These are phyloP conservation scores for Thelonectria rubi DNA, from an alignment of 2,329 filamentous ascomycete genomes.

Conservation along the genomic window DNA sequence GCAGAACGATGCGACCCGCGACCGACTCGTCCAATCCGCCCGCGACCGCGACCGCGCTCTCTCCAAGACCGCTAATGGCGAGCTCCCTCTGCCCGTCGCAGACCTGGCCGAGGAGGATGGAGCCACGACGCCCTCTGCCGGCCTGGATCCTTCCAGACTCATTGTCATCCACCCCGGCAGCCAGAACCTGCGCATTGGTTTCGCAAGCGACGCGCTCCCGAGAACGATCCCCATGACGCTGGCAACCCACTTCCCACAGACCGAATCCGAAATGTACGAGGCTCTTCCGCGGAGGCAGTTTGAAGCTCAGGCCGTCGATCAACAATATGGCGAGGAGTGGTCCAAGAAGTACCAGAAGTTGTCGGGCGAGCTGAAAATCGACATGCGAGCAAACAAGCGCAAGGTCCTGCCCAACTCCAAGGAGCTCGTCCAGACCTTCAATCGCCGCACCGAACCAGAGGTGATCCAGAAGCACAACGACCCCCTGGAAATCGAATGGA, in stretches of 20 bases:
- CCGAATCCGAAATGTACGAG: constrained; percentile 84
- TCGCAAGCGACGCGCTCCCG: constrained; percentile 94
- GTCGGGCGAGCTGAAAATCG: constrained; percentile 85
- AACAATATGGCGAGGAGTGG: constrained; percentile 88
- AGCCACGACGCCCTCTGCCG: constrained; percentile 64
- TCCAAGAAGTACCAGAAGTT: constrained; percentile 79
- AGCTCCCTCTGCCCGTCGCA: constrained; percentile 67
- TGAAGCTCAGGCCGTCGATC: constrained; percentile 71
- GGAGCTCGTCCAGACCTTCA: constrained; percentile 94
- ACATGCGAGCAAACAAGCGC: constrained; percentile 93
- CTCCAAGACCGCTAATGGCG: constrained; percentile 76
- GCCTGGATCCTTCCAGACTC: constrained; percentile 82
- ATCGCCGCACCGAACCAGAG: constrained; percentile 83
- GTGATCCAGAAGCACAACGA: constrained; percentile 95
- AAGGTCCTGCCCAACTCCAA: constrained; percentile 97
- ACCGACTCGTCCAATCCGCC: constrained; percentile 83
- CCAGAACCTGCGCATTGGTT: constrained; percentile 91
- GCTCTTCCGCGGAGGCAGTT: constrained; percentile 78
- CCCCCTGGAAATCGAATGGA: constrained; percentile 93
- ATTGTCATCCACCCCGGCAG: constrained; percentile 96
- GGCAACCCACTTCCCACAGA: constrained; percentile 78
- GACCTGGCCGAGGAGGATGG: constrained; percentile 68
- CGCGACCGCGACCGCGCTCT: constrained; percentile 88
- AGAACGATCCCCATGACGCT: constrained; percentile 95
- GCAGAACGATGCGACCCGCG: constrained; percentile 86